Evolutionary conservation across 2,329 filamentous ascomycete species (phyloP), one percentile per base, ranked within the genome.

Genomic region (Rhexocercosporidium sp.): DNA sequence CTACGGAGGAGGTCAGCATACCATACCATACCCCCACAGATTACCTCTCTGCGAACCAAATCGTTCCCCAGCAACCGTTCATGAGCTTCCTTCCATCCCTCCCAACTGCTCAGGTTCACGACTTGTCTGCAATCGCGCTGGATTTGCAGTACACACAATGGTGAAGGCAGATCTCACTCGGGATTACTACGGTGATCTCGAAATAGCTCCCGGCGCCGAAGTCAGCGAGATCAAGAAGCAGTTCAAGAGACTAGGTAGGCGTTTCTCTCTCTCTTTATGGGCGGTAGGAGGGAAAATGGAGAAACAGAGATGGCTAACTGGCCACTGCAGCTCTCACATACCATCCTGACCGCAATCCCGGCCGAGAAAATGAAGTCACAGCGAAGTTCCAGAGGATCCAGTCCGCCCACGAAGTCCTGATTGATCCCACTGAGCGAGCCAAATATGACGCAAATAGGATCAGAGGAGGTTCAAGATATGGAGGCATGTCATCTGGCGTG

Each of bases 301-400:
- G 34, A 11, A 37, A 37, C 4, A 37, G 37, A 25, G 4, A 41
- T 34, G 51, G 63, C 70, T 72, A 70, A 74, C 53, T 37, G 7
- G 16, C 60, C 3, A 51, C 44, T 39, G 34, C 67, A 88, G 89
- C 89, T 62, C 82, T 91, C 56, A 85, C 86, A 75, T 91, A 88
- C 74, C 90, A 92, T 75, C 90, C 90, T 22, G 90, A 92, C 77
- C 85, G 90, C 66, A 92, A 92, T 75, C 88, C 88, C 25, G 90
- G 90, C 53, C 85, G 84, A 73, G 90, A 92, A 79, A 77, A 81
- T 64, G 89, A 91, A 74, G 88, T 86, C 71, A 88, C 87, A 49
- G 82, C 88, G 41, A 90, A 88, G 74, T 92, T 92, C 72, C 90
- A 92, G 77, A 85, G 85, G 53, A 91, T 92, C 51, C 89, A 92